Base-by-base conservation (phyloP, 345 rosid genomes). In the Citrus medica region DNA sequence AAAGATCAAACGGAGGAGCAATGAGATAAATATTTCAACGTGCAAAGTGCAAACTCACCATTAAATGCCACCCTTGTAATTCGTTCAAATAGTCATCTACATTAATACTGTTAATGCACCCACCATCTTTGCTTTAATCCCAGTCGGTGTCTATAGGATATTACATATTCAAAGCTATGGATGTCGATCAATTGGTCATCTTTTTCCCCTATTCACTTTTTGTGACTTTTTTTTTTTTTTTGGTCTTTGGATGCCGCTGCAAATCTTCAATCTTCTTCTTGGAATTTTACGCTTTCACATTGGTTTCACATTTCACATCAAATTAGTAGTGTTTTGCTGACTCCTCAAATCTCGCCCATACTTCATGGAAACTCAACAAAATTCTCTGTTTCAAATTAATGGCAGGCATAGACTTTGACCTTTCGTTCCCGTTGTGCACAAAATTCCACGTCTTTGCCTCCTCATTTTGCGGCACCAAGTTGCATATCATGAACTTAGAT, bases 271-370 rank as follows among this genome's bases (percentile, higher is more conserved):
- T 46, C 58, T 4, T 16, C 21, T 42, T 62, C 33, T 7, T n/a
- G n/a, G 30, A 46, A 37, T 74, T 68, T 60, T 60, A 3, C 24
- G 76, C 55, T 74, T 74, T 74, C 77, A 27, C 77, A 62, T 25
- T 74, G 10, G 2, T 53, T 53, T 71, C 27, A 46, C 51, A 46
- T 4, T 3, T 46, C 17, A 3, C 5, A 3, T 46, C 27, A 28
- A 6, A 16, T 7, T 17, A 42, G 16, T 38, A 27, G 27, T 24
- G 28, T 69, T 24, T 14, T 16, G 28, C 59, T 3, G 7, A 69
- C 53, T 59, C 9, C 38, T 38, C 13, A 63, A 42, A 37, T 21
- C 21, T 22, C 28, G 32, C 42, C 16, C 32, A 13, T 42, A 10
- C 6, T n/a, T 6, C 40, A 6, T n/a, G 27, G 33, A 17, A 68